Percentiles rank a stretch among this genome's conserved stretches.
phyloP scores from a whole-genome alignment of 345 rosid genomes.

The Pistacia vera region DNA sequence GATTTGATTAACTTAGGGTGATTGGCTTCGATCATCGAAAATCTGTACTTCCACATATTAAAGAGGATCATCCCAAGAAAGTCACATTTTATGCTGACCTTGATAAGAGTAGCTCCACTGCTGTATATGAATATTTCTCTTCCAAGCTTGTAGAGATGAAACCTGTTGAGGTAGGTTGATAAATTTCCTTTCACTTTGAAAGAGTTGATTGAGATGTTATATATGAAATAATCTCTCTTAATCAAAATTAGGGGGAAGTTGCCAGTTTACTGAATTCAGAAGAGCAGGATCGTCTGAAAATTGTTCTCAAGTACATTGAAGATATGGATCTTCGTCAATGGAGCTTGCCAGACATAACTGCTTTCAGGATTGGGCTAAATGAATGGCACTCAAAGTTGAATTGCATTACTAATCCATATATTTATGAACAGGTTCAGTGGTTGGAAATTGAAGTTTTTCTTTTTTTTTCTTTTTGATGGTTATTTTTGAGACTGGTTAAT shows the following conservation, averaged over 20 bases:
- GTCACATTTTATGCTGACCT: slow-evolving; percentile 44
- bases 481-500: background rate
- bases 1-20: slow-evolving; percentile 41
- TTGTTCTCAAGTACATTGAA: slow-evolving; percentile 67
- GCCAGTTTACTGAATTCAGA: slow-evolving; percentile 40
- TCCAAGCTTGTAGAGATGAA: slow-evolving; percentile 40
- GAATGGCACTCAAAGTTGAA: slow-evolving; percentile 72
- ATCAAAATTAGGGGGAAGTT: slow-evolving; percentile 32
- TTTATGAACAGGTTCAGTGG: slow-evolving; percentile 62
- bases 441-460: background rate
- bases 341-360: slow-evolving; percentile 61
- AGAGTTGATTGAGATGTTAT: background rate
- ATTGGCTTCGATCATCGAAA: slow-evolving; percentile 85
- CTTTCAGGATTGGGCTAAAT: slow-evolving; percentile 60
- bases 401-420: slow-evolving; percentile 67
- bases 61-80: slow-evolving; percentile 30
- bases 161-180: slow-evolving; percentile 44
- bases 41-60: slow-evolving; percentile 35
- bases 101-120: slow-evolving; percentile 71
- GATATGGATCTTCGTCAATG: slow-evolving; percentile 76
- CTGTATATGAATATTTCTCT: slow-evolving; percentile 66
- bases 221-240: slow-evolving; percentile 13
- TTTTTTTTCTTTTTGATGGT: background rate
- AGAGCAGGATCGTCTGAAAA: slow-evolving; percentile 48
- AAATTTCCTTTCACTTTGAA: background rate